Base-by-base conservation (phyloP, 2,329 filamentous ascomycete genomes). In the Harringtonia lauricola region DNA sequence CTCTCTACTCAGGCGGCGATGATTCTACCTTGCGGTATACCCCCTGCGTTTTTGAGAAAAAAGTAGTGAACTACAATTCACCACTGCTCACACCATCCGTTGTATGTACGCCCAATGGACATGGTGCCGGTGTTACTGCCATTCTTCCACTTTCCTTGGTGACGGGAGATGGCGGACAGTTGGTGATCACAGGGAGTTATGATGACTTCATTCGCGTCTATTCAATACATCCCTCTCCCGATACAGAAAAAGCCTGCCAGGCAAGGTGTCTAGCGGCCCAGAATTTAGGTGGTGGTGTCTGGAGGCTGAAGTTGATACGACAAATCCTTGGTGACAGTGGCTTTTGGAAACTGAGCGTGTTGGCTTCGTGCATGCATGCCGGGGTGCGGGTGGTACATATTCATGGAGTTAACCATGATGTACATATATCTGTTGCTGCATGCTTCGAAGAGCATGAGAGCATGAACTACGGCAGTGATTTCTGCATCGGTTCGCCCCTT, bases 291-390 rank as follows among this genome's bases (percentile, higher is more conserved):
- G 76, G 76, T 10, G 89, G 89, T 1, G 90, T 96, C 3, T 98
- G 92, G 88, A 72, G 90, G 45, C 59, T 96, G 43, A 85, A 85
- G 56, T 53, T 83, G 33, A 62, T 87, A 10, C 46, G 53, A 3
- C 42, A 47, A 12, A 29, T 52, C 4, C 38, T 47, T n/a, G 12
- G 36, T 19, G 14, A 55, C 17, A 51, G 42, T n/a, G 48, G 38
- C n/a, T 8, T 15, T 6, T 61, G 57, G 44, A 47, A 28, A 6
- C 51, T 58, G 39, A 58, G 70, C 36, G 64, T 94, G n/a, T 66
- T 95, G 34, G 89, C 82, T 15, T 94, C 87, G 37, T 95, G 92
- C 57, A 96, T 96, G 90, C 84, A 95, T 65, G 86, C 84, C 3
- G 92, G 92, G 1, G 72, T 78, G 10, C 75, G 81, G 43, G 63